Evolutionary conservation across 257 asterid genomes (phyloP).

Genomic region (Solanum verrucosum): DNA sequence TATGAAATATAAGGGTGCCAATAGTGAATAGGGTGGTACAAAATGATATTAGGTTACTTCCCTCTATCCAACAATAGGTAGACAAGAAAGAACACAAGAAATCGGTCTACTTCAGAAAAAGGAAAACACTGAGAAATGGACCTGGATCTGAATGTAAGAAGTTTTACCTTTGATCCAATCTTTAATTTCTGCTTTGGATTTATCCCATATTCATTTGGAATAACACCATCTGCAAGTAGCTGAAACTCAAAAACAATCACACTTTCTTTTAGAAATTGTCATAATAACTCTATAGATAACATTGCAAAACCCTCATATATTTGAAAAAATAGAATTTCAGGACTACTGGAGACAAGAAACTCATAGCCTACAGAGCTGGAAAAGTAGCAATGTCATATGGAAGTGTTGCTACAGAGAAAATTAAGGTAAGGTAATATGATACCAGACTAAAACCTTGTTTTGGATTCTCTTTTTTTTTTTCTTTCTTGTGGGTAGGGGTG

Average conservation of each 20-base stretch:
- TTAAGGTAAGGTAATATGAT: background rate
- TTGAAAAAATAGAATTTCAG: background rate
- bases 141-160: background rate
- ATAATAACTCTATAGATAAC: background rate
- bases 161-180: slow-evolving; percentile 82
- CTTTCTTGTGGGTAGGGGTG: background rate
- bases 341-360: background rate
- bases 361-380: background rate
- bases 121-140: background rate
- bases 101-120: background rate
- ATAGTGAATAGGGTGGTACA: background rate
- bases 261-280: background rate
- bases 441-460: background rate
- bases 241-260: slow-evolving; percentile 21
- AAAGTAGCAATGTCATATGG: background rate
- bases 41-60: background rate
- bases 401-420: background rate
- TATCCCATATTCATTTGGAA: slow-evolving; percentile 93
- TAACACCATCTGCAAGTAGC: slow-evolving; percentile 96
- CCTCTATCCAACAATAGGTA: background rate
- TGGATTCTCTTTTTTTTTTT: background rate
- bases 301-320: background rate
- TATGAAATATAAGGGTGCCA: background rate
- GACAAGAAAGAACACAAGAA: background rate
- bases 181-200: slow-evolving; percentile 78